Evolutionary conservation across 2,329 filamentous ascomycete species (phyloP).

Genomic region (Lithohypha guttulata): DNA sequence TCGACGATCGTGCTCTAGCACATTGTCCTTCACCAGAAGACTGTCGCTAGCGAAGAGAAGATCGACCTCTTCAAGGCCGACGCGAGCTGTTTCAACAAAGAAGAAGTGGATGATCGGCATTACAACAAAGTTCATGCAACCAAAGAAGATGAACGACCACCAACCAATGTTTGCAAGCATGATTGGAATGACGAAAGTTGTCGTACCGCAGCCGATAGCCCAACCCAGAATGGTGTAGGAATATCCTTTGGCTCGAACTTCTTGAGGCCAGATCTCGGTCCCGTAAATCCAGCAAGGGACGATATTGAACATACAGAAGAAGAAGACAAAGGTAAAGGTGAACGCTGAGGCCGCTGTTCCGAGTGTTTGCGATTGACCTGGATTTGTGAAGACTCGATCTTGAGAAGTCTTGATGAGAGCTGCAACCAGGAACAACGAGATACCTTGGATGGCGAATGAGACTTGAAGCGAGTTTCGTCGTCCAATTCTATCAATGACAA

Average conservation of each 20-base stretch:
- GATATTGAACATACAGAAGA: too few relatives aligned
- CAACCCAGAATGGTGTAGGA: slow-evolving; percentile 67
- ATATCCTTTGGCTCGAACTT: slow-evolving; percentile 62
- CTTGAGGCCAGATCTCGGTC: slow-evolving; percentile 62
- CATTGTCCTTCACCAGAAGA: slow-evolving; percentile 25
- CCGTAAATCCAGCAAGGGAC: slow-evolving; percentile 57
- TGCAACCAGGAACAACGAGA: slow-evolving; percentile 57
- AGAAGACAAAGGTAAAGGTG: too few relatives aligned
- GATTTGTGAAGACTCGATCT: slow-evolving; percentile 42
- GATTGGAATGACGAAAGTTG: slow-evolving; percentile 45
- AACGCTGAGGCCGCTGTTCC: too few relatives aligned
- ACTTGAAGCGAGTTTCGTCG: slow-evolving; percentile 60
- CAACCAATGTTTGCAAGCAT: slow-evolving; percentile 56
- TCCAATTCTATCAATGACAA: too few relatives aligned
- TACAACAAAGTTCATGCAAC: slow-evolving; percentile 52
- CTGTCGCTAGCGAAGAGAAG: slow-evolving; percentile 57
- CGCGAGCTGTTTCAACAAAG: slow-evolving; percentile 63
- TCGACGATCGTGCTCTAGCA: slow-evolving; percentile 24
- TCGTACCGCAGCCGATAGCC: slow-evolving; percentile 64
- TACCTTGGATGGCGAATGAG: slow-evolving; percentile 53
- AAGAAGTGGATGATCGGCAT: slow-evolving; percentile 63
- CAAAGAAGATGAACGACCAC: slow-evolving; percentile 65
- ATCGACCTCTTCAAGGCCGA: slow-evolving; percentile 66
- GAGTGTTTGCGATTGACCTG: too few relatives aligned
- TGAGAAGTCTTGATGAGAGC: too few relatives aligned